Evolutionary conservation across 176 grass and related monocot species (phyloP).

Genomic region (Juncus effusus): DNA sequence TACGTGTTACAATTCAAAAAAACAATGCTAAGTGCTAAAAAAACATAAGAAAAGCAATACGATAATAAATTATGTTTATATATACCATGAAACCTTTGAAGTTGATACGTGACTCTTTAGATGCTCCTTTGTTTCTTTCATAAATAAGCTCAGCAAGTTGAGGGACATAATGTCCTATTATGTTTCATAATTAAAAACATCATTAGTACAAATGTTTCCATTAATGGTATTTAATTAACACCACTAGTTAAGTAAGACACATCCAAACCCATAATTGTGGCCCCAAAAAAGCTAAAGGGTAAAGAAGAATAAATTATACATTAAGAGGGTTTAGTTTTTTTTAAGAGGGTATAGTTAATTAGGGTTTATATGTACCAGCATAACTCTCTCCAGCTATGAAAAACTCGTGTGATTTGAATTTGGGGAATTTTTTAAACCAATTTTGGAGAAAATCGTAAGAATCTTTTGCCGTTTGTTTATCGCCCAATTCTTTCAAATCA

Average conservation of each 20-base stretch:
- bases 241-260: background rate
- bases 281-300: constrained; percentile 1
- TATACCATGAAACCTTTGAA: constrained; percentile 94
- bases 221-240: background rate
- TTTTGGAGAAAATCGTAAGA: constrained; percentile 64
- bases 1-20: constrained; percentile 2
- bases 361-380: constrained; percentile 39
- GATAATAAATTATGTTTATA: background rate
- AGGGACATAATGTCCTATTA: constrained; percentile 85
- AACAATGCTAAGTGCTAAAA: background rate
- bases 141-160: constrained; percentile 87
- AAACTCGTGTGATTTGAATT: constrained; percentile 75
- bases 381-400: constrained; percentile 93
- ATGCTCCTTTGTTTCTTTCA: constrained; percentile 65
- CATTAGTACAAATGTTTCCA: background rate
- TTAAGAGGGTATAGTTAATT: background rate
- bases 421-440: constrained; percentile 75
- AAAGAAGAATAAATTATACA: constrained; percentile 3
- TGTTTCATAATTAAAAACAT: background rate
- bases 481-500: constrained; percentile 63
- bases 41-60: constrained; percentile 18
- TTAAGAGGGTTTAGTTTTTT: background rate
- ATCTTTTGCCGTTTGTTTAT: constrained; percentile 64
- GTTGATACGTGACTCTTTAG: constrained; percentile 51
- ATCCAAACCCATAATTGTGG: background rate